phyloP scores from a whole-genome alignment of 768 basidiomycete species.

The Cubamyces lactineus region DNA sequence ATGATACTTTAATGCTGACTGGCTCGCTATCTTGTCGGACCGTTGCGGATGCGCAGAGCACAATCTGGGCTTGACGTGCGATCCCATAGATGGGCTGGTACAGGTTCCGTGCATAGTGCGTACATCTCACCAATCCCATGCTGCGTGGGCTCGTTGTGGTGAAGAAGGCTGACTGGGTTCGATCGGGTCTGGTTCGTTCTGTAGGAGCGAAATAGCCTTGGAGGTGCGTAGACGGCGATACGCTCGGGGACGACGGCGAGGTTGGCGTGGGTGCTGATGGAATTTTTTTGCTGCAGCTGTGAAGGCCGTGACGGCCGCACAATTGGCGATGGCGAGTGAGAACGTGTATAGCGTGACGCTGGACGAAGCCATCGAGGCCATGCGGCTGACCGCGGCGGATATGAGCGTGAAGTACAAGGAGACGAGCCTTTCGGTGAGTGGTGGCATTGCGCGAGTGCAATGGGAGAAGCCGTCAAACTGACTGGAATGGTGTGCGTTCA shows the following conservation, averaged over 20 bases:
- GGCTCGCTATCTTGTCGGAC: neutral
- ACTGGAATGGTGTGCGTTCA: constrained; percentile 5
- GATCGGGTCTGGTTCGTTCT: neutral
- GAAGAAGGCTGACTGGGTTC: constrained; percentile 1
- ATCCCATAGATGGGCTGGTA: constrained; percentile 91
- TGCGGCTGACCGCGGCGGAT: constrained; percentile 90
- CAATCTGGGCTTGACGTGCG: constrained; percentile 88
- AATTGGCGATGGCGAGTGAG: constrained; percentile 90
- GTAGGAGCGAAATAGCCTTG: constrained; percentile 84
- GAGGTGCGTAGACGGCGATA: constrained; percentile 51
- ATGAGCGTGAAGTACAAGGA: constrained; percentile 98
- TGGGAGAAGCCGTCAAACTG: constrained; percentile 1
- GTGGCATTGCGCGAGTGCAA: neutral
- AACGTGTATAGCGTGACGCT: constrained; percentile 86
- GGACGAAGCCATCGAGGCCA: constrained; percentile 95
- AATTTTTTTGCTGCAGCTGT: constrained; percentile 55
- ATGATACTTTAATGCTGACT: constrained; percentile 11
- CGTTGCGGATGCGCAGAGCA: constrained; percentile 54
- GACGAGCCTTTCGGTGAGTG: constrained; percentile 83
- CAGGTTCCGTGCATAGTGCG: constrained; percentile 95
- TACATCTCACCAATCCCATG: constrained; percentile 15
- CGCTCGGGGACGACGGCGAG: neutral
- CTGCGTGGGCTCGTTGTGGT: neutral
- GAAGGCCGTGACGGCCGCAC: constrained; percentile 92
- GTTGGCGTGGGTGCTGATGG: neutral